Percentiles rank a stretch among this genome's conserved stretches.
These are phyloP conservation scores for Pugionium cornutum DNA, from an alignment of 345 rosid genomes.

Conservation along the genomic window DNA sequence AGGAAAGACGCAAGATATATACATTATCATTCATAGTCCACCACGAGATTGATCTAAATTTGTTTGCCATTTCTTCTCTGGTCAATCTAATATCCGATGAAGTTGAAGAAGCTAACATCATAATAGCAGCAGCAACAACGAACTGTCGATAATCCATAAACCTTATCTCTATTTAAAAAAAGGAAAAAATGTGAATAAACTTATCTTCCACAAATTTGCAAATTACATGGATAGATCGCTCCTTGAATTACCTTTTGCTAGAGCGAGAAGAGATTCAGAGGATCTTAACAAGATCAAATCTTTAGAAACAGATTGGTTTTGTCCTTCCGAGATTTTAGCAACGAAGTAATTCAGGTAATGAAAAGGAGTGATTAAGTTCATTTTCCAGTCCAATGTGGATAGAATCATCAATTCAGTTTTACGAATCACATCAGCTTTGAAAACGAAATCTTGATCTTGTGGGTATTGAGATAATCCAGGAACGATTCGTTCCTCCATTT, in stretches of 20 bases:
- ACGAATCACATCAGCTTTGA: constrained; percentile 53
- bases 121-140: constrained; percentile 75
- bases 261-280: constrained; percentile 50
- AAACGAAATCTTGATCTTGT: constrained; percentile 48
- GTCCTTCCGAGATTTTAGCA: constrained; percentile 41
- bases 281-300: constrained; percentile 48
- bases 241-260: constrained; percentile 53
- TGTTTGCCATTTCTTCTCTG: constrained; percentile 51
- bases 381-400: constrained; percentile 70
- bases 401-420: constrained; percentile 74
- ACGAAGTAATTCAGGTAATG: constrained; percentile 62
- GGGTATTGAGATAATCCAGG: constrained; percentile 63
- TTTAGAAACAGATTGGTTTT: constrained; percentile 30
- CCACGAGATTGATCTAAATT: constrained; percentile 52
- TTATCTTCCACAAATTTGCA: background rate
- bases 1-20: background rate
- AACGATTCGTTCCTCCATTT: constrained; percentile 74
- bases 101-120: constrained; percentile 57
- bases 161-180: constrained; percentile 53
- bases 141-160: constrained; percentile 69
- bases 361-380: constrained; percentile 74
- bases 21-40: constrained; percentile 59
- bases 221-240: too few relatives aligned
- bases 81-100: constrained; percentile 47
- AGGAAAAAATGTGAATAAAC: background rate